Percentiles rank a stretch among this genome's conserved stretches.
Conservation (phyloP, 2,329 filamentous ascomycete species). For the Ophiocordyceps robertsii region DNA sequence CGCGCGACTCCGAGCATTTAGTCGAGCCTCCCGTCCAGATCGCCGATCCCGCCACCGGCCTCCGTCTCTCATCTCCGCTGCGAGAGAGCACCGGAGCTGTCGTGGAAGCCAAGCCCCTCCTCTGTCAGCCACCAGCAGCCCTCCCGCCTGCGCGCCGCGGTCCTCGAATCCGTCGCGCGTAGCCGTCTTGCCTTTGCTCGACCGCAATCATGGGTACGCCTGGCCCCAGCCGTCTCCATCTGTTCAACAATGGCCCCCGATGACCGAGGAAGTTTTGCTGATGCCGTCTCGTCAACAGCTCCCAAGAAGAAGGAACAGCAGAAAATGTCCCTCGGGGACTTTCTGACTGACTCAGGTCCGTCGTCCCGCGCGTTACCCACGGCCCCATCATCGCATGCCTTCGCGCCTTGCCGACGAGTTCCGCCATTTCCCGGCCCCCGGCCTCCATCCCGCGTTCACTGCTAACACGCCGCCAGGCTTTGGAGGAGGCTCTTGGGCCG, state of each 20-base stretch:
- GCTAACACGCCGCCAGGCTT: conserved; percentile 22
- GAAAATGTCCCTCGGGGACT: conserved; percentile 96
- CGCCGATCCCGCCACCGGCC: not conserved
- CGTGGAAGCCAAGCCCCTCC: not conserved
- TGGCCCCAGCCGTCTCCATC: conserved; percentile 3
- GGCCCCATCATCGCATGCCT: conserved; percentile 9
- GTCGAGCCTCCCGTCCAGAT: not conserved
- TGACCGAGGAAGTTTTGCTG: conserved; percentile 5
- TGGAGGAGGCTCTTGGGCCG: conserved; percentile 79
- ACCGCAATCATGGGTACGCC: conserved; percentile 50
- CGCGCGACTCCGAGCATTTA: not conserved
- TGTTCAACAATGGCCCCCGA: conserved; percentile 1
- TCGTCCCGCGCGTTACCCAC: conserved; percentile 5
- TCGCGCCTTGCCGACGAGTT: conserved; percentile 5
- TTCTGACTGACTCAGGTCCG: conserved; percentile 85
- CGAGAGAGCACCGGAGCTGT: not conserved
- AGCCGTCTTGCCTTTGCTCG: conserved; percentile 15
- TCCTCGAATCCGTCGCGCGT: conserved; percentile 31
- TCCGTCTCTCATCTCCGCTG: not conserved
- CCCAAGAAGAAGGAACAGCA: conserved; percentile 86
- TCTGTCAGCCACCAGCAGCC: not conserved
- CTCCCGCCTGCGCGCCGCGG: conserved; percentile 23
- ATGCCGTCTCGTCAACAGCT: conserved; percentile 36
- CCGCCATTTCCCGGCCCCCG: conserved; percentile 3
- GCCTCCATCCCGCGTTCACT: conserved; percentile 11